A percentile compares a stretch with the other conserved stretches of the same genome.
phyloP scores from a whole-genome alignment of 768 basidiomycete genomes.

The Botryobasidium botryosum region DNA sequence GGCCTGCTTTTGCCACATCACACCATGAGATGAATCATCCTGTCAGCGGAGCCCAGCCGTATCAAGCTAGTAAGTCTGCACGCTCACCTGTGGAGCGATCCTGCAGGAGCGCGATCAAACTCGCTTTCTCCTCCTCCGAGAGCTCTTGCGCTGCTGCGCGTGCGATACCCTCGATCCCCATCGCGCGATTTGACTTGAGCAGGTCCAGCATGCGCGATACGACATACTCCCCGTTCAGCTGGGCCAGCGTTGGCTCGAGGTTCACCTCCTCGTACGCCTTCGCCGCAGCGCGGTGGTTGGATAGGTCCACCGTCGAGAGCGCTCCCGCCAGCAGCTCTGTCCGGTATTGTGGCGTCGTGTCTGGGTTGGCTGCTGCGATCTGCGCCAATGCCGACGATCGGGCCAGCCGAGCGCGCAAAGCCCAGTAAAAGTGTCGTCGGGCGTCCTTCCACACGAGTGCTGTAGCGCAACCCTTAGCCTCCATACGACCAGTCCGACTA shows the following conservation, averaged over 20 bases:
- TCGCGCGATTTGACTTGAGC: slow-evolving; percentile 49
- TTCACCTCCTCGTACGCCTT: slow-evolving; percentile 57
- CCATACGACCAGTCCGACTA: slow-evolving; percentile 90
- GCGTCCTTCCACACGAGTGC: slow-evolving; percentile 76
- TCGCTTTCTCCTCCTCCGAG: slow-evolving; percentile 50
- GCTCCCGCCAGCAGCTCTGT: slow-evolving; percentile 45
- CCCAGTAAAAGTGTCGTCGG: slow-evolving; percentile 87
- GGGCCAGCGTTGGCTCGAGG: slow-evolving; percentile 38
- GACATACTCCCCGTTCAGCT: slow-evolving; percentile 55
- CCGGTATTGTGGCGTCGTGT: slow-evolving; percentile 48
- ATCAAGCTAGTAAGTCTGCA: too few relatives aligned
- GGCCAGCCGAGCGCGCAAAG: slow-evolving; percentile 65
- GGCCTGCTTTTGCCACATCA: too few relatives aligned
- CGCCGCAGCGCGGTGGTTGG: slow-evolving; percentile 40
- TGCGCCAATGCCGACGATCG: slow-evolving; percentile 44
- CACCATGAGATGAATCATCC: too few relatives aligned
- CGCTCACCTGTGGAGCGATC: too few relatives aligned
- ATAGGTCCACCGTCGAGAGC: slow-evolving; percentile 32
- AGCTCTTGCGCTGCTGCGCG: slow-evolving; percentile 55
- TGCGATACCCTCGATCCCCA: slow-evolving; percentile 59
- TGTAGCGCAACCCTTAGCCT: slow-evolving; percentile 90
- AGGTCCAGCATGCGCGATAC: slow-evolving; percentile 46
- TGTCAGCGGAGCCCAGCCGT: too few relatives aligned
- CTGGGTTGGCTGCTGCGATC: slow-evolving; percentile 56
- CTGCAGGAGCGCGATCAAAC: slow-evolving; percentile 44